Conservation (phyloP, 2,329 filamentous ascomycete species). For the Fusarium sp. region DNA sequence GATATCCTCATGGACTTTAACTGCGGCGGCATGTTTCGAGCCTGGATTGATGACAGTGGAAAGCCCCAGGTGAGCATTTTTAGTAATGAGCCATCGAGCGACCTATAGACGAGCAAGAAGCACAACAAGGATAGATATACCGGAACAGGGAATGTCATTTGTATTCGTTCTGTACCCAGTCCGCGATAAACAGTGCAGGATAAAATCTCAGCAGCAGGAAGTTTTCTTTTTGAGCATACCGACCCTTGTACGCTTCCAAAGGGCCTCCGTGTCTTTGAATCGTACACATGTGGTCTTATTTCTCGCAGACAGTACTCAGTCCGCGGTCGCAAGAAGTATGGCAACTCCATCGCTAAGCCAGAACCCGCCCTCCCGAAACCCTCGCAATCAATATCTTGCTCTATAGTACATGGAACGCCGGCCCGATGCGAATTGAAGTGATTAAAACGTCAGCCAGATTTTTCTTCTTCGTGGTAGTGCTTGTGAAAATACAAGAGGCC, state of each 20-base stretch:
- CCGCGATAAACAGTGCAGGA: slow-evolving; percentile 20
- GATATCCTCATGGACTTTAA: slow-evolving; percentile 81
- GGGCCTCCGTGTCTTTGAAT: slow-evolving; percentile 16
- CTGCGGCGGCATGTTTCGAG: slow-evolving; percentile 87
- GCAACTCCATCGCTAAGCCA: slow-evolving; percentile 41
- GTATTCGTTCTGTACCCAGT: slow-evolving; percentile 39
- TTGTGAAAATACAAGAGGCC: slow-evolving; percentile 36
- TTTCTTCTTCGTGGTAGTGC: slow-evolving; percentile 30
- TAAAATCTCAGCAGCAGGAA: slow-evolving; percentile 20
- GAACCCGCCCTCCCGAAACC: slow-evolving; percentile 30
- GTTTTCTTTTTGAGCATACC: slow-evolving; percentile 17
- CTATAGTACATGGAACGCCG: slow-evolving; percentile 50
- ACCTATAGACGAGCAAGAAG: slow-evolving; percentile 13
- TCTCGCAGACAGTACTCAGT: slow-evolving; percentile 30
- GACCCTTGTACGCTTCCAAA: slow-evolving; percentile 10
- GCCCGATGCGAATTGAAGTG: slow-evolving; percentile 44
- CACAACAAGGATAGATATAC: slow-evolving; percentile 2
- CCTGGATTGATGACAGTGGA: slow-evolving; percentile 74
- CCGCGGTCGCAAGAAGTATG: slow-evolving; percentile 31
- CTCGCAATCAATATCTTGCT: slow-evolving; percentile 31
- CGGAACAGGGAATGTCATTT: slow-evolving; percentile 40
- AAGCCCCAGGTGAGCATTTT: slow-evolving; percentile 60
- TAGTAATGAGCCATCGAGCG: slow-evolving; percentile 45
- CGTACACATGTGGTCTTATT: slow-evolving; percentile 29
- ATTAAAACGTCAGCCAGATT: slow-evolving; percentile 37